Evolutionary conservation across 352 stramenopile genomes (phyloP).

Genomic region (Pythium biforme): DNA sequence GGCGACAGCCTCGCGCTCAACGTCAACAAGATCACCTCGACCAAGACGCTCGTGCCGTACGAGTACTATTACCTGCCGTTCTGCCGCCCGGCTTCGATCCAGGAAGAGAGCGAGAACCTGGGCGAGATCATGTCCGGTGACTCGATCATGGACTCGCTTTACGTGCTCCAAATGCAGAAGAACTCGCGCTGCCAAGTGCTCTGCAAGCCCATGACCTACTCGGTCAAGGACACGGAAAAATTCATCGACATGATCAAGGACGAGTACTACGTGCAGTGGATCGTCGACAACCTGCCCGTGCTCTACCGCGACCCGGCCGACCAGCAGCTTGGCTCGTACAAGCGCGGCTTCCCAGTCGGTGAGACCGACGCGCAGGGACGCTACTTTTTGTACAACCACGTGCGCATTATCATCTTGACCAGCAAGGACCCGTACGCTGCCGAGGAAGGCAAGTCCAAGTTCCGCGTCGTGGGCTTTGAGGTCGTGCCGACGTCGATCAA

Average conservation of each 20-base stretch:
- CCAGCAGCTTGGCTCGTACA: slow-evolving; percentile 73
- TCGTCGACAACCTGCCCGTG: slow-evolving; percentile 92
- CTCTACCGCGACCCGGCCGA: slow-evolving; percentile 80
- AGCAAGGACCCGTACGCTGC: slow-evolving; percentile 82
- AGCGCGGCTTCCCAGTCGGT: slow-evolving; percentile 92
- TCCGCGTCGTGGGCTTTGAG: slow-evolving; percentile 95
- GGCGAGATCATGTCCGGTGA: slow-evolving; percentile 92
- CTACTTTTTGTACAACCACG: slow-evolving; percentile 98
- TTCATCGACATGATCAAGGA: slow-evolving; percentile 93
- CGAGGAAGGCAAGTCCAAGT: slow-evolving; percentile 61
- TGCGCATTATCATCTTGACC: slow-evolving; percentile 94
- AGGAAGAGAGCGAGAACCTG: slow-evolving; percentile 90
- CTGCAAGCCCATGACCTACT: slow-evolving; percentile 87
- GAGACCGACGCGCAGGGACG: slow-evolving; percentile 89
- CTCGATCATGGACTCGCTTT: slow-evolving; percentile 91
- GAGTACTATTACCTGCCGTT: slow-evolving; percentile 99
- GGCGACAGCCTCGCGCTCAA: slow-evolving; percentile 90
- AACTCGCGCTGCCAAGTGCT: slow-evolving; percentile 88
- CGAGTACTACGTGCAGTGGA: slow-evolving; percentile 95
- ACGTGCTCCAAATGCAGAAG: slow-evolving; percentile 88
- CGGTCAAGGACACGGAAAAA: slow-evolving; percentile 62
- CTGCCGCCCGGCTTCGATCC: slow-evolving; percentile 81
- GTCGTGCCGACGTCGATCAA: slow-evolving; percentile 95
- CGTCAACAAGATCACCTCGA: slow-evolving; percentile 98
- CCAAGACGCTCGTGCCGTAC: slow-evolving; percentile 97